phyloP scores from a whole-genome alignment of 768 basidiomycete species.

The Bullera alba region DNA sequence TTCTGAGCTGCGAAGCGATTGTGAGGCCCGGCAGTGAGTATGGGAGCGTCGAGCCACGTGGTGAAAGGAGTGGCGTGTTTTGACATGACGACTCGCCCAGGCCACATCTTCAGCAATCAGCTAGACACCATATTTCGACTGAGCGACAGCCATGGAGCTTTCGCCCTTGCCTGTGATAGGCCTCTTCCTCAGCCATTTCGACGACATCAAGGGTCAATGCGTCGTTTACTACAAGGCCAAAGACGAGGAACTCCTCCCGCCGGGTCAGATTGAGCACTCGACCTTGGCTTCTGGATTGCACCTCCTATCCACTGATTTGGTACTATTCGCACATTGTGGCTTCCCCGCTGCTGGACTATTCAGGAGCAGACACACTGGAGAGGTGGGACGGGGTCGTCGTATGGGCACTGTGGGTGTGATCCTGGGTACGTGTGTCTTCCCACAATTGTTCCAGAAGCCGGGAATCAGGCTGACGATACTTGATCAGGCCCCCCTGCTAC shows the following conservation, averaged over 20 bases:
- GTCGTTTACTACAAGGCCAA: constrained; percentile 26
- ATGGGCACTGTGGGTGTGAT: constrained; percentile 42
- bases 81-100: no score
- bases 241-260: constrained; percentile 5
- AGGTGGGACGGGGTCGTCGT: constrained; percentile 29
- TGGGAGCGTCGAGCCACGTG: no score
- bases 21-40: no score
- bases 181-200: constrained; percentile 42
- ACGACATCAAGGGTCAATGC: constrained; percentile 44
- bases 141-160: no score
- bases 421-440: constrained; percentile 16
- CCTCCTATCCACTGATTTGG: constrained; percentile 27
- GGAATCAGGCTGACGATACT: background rate
- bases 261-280: constrained; percentile 30
- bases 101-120: no score
- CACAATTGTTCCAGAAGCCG: background rate
- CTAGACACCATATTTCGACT: no score
- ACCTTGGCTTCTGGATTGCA: constrained; percentile 41
- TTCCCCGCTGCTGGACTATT: constrained; percentile 24
- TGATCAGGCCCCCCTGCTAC: constrained; percentile 1
- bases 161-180: background rate
- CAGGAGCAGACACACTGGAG: constrained; percentile 21
- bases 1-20: no score
- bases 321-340: constrained; percentile 25
- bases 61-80: no score